Evolutionary conservation across 306 rosid genomes (phyloP).

Genomic region (Trifolium dubium): DNA sequence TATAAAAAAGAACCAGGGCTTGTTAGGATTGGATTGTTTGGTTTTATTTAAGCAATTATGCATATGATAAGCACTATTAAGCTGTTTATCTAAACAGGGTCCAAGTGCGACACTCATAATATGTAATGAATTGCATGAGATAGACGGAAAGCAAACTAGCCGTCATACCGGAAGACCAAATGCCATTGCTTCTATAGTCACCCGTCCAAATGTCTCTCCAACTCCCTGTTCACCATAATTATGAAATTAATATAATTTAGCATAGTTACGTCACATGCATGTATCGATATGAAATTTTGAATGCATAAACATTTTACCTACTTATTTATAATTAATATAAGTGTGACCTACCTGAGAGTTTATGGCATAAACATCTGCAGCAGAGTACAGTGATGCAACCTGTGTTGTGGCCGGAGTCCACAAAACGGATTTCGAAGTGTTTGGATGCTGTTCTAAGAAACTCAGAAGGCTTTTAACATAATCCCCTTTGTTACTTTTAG

Average conservation of each 20-base stretch:
- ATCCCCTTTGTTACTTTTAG: constrained; percentile 90
- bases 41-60: background rate
- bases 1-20: constrained; percentile 2
- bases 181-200: constrained; percentile 93
- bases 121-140: background rate
- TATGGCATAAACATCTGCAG: constrained; percentile 89
- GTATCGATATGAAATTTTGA: background rate
- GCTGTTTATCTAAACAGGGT: background rate
- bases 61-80: background rate
- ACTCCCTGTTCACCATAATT: constrained; percentile 61
- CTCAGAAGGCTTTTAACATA: constrained; percentile 79
- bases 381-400: constrained; percentile 90
- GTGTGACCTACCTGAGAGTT: constrained; percentile 82
- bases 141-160: constrained; percentile 15
- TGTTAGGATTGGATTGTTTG: background rate
- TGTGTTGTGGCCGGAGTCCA: constrained; percentile 93
- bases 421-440: constrained; percentile 78
- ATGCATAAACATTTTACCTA: background rate
- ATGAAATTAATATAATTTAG: background rate
- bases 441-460: constrained; percentile 69
- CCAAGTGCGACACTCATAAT: background rate
- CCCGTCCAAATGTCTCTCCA: constrained; percentile 96
- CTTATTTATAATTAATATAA: background rate
- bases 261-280: background rate
- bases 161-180: constrained; percentile 91